Percentiles rank a stretch among this genome's conserved stretches.
Conservation (phyloP, 257 asterid species). For the Asclepias syriaca region DNA sequence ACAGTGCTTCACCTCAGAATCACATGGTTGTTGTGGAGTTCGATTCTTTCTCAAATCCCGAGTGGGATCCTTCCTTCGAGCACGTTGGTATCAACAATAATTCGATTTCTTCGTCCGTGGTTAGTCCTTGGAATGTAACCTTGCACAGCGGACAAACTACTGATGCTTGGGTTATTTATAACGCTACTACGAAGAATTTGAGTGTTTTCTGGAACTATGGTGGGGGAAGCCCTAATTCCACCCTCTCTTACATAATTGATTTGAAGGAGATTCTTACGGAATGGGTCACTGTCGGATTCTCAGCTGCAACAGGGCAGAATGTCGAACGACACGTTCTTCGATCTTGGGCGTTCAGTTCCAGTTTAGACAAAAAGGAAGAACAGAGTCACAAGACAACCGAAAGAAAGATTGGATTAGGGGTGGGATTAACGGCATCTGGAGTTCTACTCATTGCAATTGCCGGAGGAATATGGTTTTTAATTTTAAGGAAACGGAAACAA, state of each 20-base stretch:
- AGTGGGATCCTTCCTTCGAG: slow-evolving; percentile 34
- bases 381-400: neutral
- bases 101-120: slow-evolving; percentile 22
- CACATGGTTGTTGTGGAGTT: slow-evolving; percentile 30
- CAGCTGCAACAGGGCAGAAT: slow-evolving; percentile 31
- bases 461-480: slow-evolving; percentile 9
- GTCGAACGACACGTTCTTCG: slow-evolving; percentile 20
- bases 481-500: slow-evolving; percentile 17
- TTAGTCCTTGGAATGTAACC: slow-evolving; percentile 28
- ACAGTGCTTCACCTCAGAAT: slow-evolving; percentile 16
- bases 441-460: slow-evolving; percentile 11
- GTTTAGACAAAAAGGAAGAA: slow-evolving; percentile 12
- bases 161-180: slow-evolving; percentile 29
- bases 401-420: slow-evolving; percentile 12
- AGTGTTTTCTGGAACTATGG: slow-evolving; percentile 35
- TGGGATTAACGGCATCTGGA: slow-evolving; percentile 19
- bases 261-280: slow-evolving; percentile 26
- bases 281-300: slow-evolving; percentile 29
- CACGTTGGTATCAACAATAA: slow-evolving; percentile 35
- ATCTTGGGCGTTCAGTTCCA: slow-evolving; percentile 33
- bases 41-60: slow-evolving; percentile 22
- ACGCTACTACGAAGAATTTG: slow-evolving; percentile 22
- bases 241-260: slow-evolving; percentile 23
- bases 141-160: slow-evolving; percentile 21
- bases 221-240: slow-evolving; percentile 15